Evolutionary conservation across 2,329 filamentous ascomycete species (phyloP).

Genomic region (Aureobasidium musti): DNA sequence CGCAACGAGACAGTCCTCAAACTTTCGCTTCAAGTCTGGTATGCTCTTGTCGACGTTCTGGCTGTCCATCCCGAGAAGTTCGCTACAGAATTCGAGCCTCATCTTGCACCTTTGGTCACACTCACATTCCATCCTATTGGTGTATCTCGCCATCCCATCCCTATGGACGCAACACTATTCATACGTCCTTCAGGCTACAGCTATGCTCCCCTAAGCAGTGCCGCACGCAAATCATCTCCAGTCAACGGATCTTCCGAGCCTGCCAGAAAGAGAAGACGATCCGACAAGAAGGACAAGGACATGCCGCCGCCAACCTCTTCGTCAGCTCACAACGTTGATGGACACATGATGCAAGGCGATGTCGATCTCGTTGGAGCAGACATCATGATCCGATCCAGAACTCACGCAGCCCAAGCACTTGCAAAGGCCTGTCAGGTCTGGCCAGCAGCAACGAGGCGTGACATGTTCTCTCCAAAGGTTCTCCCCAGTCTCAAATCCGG

Average conservation of each 20-base stretch:
- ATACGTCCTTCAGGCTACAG: constrained; percentile 89
- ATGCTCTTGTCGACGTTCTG: constrained; percentile 70
- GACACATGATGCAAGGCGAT: constrained; percentile 96
- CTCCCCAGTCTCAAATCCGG: constrained; percentile 68
- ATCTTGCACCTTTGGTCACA: constrained; percentile 79
- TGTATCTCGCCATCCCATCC: constrained; percentile 83
- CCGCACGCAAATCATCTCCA: constrained; percentile 46
- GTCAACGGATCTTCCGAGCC: constrained; percentile 60
- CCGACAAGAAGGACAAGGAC: constrained; percentile 76
- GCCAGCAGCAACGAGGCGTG: constrained; percentile 60
- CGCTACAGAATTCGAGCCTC: constrained; percentile 69
- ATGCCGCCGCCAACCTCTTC: constrained; percentile 50
- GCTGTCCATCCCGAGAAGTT: constrained; percentile 63
- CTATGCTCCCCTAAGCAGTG: constrained; percentile 60
- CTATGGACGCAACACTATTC: constrained; percentile 87
- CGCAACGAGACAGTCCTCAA: constrained; percentile 80
- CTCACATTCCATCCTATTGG: constrained; percentile 89
- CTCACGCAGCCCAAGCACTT: constrained; percentile 83
- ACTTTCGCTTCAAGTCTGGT: constrained; percentile 85
- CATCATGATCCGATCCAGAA: constrained; percentile 81
- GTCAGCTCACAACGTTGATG: constrained; percentile 91
- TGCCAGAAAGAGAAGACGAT: constrained; percentile 77
- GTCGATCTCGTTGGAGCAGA: constrained; percentile 92
- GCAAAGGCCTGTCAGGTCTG: constrained; percentile 79
- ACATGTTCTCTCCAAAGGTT: constrained; percentile 66